A percentile compares a stretch with the other conserved stretches of the same genome.
Conservation (phyloP, 306 rosid species). For the Acacia crassicarpa region DNA sequence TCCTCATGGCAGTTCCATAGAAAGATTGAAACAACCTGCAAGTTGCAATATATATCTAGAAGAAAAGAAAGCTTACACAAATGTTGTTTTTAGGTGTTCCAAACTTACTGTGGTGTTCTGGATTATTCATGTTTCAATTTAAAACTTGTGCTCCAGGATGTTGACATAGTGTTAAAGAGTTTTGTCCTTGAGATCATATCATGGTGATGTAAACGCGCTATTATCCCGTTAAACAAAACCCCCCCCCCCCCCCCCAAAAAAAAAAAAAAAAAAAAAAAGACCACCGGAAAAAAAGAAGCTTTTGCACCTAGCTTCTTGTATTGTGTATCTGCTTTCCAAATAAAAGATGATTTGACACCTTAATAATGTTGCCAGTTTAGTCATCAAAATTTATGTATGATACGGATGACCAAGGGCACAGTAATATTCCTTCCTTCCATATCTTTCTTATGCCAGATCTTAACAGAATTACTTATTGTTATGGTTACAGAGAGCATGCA, state of each 20-base stretch:
- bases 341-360: conserved; percentile 16
- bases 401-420: conserved; percentile 1
- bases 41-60: not conserved
- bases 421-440: conserved; percentile 7
- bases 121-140: not conserved
- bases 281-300: not conserved
- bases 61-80: conserved; percentile 5
- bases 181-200: not conserved
- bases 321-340: not conserved
- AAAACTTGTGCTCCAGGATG: conserved; percentile 1
- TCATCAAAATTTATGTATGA: not conserved
- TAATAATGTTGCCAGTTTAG: not conserved
- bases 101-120: not conserved
- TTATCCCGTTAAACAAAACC: not conserved
- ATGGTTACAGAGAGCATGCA: conserved; percentile 62
- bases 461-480: conserved; percentile 27
- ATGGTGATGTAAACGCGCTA: not conserved
- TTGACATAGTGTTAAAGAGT: not conserved
- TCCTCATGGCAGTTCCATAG: not conserved
- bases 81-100: conserved; percentile 15
- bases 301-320: not conserved
- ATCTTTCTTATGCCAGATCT: conserved; percentile 17
- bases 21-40: not conserved
- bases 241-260: not conserved
- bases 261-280: too few relatives aligned